Evolutionary conservation across 2,329 filamentous ascomycete genomes (phyloP).

Genomic region (Pezicula carpinea): DNA sequence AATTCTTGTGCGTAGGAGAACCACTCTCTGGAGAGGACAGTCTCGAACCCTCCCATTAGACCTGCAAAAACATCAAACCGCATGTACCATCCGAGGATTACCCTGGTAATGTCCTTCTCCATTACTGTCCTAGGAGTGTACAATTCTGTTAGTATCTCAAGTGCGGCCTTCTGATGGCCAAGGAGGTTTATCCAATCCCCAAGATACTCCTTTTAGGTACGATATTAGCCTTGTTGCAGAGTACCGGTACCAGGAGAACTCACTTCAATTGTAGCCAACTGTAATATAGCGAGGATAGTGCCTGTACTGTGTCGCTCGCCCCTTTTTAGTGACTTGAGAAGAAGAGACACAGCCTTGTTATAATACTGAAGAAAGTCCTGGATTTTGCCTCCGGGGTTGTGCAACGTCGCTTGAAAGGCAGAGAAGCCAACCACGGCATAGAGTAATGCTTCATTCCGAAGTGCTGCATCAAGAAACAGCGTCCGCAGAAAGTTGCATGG

Average conservation of each 20-base stretch:
- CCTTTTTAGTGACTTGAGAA: slow-evolving; percentile 67
- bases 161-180: slow-evolving; percentile 86
- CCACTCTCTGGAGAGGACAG: slow-evolving; percentile 74
- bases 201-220: slow-evolving; percentile 68
- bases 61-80: slow-evolving; percentile 84
- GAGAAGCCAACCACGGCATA: slow-evolving; percentile 86
- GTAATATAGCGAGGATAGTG: slow-evolving; percentile 81
- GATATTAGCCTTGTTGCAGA: slow-evolving; percentile 7
- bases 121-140: slow-evolving; percentile 73
- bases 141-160: slow-evolving; percentile 71
- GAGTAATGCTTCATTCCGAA: slow-evolving; percentile 74
- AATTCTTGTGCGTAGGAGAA: slow-evolving; percentile 49
- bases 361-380: slow-evolving; percentile 85
- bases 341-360: slow-evolving; percentile 75
- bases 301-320: slow-evolving; percentile 67
- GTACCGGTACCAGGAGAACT: slow-evolving; percentile 17
- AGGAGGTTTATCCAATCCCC: slow-evolving; percentile 94
- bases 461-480: slow-evolving; percentile 66
- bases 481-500: slow-evolving; percentile 68
- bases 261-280: slow-evolving; percentile 92
- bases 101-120: slow-evolving; percentile 64
- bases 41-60: slow-evolving; percentile 74
- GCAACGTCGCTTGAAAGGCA: slow-evolving; percentile 77
- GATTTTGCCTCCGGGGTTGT: slow-evolving; percentile 66
- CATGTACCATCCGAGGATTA: slow-evolving; percentile 82